These are phyloP conservation scores for Aspergillus heteromorphus DNA, from an alignment of 495 filamentous ascomycete genomes.

Conservation along the genomic window DNA sequence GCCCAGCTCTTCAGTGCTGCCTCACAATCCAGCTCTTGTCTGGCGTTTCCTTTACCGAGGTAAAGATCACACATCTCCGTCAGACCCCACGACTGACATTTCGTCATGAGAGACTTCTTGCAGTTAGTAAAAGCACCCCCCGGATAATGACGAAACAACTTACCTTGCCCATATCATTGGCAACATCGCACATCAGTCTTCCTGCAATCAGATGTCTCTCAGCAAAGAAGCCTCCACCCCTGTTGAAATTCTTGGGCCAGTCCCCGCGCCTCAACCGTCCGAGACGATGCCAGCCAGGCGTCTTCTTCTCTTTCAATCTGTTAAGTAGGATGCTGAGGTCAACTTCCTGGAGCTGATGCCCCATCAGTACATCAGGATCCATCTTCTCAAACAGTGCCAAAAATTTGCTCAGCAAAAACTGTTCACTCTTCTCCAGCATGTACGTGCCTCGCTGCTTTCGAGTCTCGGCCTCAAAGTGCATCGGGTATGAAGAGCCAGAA, in stretches of 20 bases:
- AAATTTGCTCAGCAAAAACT: slow-evolving; percentile 77
- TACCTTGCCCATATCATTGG: slow-evolving; percentile 90
- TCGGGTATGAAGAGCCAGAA: slow-evolving; percentile 64
- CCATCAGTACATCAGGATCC: slow-evolving; percentile 91
- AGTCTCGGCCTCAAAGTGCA: slow-evolving; percentile 74
- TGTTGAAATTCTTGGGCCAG: slow-evolving; percentile 87
- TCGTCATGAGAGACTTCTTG: slow-evolving; percentile 76
- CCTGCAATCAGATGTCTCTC: slow-evolving; percentile 88
- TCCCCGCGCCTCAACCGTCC: slow-evolving; percentile 75
- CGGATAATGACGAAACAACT: slow-evolving; percentile 1
- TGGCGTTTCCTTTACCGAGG: slow-evolving; percentile 59
- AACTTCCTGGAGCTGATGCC: slow-evolving; percentile 94
- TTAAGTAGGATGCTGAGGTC: slow-evolving; percentile 88
- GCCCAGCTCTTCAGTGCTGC: slow-evolving; percentile 85
- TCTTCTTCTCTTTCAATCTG: slow-evolving; percentile 84
- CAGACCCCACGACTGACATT: slow-evolving; percentile 96
- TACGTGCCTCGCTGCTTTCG: slow-evolving; percentile 67
- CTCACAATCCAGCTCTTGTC: slow-evolving; percentile 83
- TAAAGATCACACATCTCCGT: slow-evolving; percentile 95
- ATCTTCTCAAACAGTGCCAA: slow-evolving; percentile 78
- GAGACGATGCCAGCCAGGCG: slow-evolving; percentile 86
- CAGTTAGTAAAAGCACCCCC: slow-evolving; percentile 21
- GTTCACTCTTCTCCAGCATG: slow-evolving; percentile 75
- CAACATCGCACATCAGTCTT: slow-evolving; percentile 86
- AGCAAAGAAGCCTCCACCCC: slow-evolving; percentile 81